Evolutionary conservation across 176 grass and related monocot species (phyloP).

Genomic region (Olyra latifolia): DNA sequence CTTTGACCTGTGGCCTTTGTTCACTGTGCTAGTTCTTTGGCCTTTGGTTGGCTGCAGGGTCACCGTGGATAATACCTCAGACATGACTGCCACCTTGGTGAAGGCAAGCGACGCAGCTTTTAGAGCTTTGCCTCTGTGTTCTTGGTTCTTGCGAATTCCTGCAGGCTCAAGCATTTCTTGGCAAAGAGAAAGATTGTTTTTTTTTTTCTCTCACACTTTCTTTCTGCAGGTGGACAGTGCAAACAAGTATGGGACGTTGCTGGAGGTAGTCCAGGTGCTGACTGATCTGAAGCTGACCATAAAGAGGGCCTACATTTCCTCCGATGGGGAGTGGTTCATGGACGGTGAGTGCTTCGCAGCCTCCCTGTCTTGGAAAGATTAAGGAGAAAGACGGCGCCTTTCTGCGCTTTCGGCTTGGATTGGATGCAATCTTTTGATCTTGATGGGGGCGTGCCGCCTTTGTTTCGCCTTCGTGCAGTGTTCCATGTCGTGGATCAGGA

Average conservation of each 20-base stretch:
- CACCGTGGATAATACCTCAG: conserved; percentile 80
- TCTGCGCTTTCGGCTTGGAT: conserved; percentile 30
- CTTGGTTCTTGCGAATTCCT: conserved; percentile 30
- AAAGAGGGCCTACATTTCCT: conserved; percentile 93
- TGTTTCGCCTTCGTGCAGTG: conserved; percentile 49
- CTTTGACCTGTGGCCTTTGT: conserved; percentile 8
- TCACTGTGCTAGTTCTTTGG: conserved; percentile 30
- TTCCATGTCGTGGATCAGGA: conserved; percentile 96
- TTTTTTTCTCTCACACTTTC: not conserved
- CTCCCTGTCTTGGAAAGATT: conserved; percentile 40
- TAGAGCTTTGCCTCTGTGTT: conserved; percentile 4
- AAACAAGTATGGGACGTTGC: conserved; percentile 90
- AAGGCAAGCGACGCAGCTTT: conserved; percentile 49
- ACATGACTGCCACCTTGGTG: conserved; percentile 75
- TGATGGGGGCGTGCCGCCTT: not conserved
- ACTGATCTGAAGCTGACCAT: conserved; percentile 90
- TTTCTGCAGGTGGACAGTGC: conserved; percentile 84
- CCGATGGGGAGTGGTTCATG: conserved; percentile 99
- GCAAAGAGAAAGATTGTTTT: too few relatives aligned
- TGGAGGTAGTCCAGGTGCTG: conserved; percentile 95
- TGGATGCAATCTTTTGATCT: conserved; percentile 29
- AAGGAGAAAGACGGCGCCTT: conserved; percentile 31
- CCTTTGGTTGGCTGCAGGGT: conserved; percentile 57
- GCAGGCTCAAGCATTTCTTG: not conserved
- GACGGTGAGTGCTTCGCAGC: conserved; percentile 65